Percentiles rank a stretch among this genome's conserved stretches.
Conservation (phyloP, 1,284 basidiomycete genomes). For the Pseudozyma sp. region DNA sequence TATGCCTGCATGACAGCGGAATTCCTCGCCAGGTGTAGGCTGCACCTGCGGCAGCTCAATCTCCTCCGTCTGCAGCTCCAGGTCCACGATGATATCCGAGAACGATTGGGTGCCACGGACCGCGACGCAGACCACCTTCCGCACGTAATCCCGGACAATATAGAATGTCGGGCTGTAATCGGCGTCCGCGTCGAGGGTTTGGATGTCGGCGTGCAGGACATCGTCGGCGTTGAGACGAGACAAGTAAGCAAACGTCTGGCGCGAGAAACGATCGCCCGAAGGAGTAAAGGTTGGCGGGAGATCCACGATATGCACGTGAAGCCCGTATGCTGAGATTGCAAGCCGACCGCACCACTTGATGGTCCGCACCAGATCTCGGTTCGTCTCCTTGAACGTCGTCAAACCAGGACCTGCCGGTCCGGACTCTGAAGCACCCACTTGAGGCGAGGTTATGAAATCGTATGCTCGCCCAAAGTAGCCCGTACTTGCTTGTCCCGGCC, state of each 20-base stretch:
- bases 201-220: conserved; percentile 67
- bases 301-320: conserved; percentile 58
- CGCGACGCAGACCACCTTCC: conserved; percentile 64
- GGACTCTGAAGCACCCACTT: conserved; percentile 28
- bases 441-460: conserved; percentile 48
- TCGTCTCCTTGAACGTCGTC: conserved; percentile 34
- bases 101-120: conserved; percentile 67
- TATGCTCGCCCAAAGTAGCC: conserved; percentile 53
- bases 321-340: conserved; percentile 61
- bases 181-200: conserved; percentile 62
- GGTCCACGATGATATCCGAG: conserved; percentile 67
- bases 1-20: conserved; percentile 65
- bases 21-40: conserved; percentile 45
- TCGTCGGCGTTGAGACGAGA: conserved; percentile 64
- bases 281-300: conserved; percentile 66
- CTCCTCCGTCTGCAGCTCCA: conserved; percentile 63
- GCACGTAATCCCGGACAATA: conserved; percentile 61
- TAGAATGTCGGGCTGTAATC: conserved; percentile 67
- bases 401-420: conserved; percentile 11
- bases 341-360: conserved; percentile 68
- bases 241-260: conserved; percentile 66
- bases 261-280: conserved; percentile 62
- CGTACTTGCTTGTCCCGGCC: conserved; percentile 31
- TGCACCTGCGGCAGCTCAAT: conserved; percentile 58
- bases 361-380: conserved; percentile 53